Evolutionary conservation across 106 monocot genomes (phyloP).

Genomic region (Dioscorea dumetorum): DNA sequence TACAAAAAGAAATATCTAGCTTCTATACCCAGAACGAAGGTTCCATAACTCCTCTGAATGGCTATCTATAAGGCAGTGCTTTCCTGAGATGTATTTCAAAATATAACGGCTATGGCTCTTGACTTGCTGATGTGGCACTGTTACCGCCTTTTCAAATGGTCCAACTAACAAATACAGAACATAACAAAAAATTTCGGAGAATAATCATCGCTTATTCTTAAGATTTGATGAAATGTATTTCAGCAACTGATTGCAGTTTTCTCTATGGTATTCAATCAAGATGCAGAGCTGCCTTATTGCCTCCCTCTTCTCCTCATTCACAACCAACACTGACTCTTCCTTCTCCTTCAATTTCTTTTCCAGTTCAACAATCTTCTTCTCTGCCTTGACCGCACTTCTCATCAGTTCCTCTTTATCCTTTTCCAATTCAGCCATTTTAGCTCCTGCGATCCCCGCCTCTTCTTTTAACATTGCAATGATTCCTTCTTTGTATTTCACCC

Average conservation of each 20-base stretch:
- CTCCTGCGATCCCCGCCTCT: conserved; percentile 9
- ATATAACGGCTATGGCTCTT: too few species aligned
- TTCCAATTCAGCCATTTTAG: conserved; percentile 22
- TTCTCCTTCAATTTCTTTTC: conserved; percentile 30
- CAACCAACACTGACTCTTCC: conserved; percentile 20
- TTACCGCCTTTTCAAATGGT: too few species aligned
- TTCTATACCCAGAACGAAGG: too few species aligned
- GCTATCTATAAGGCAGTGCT: too few species aligned
- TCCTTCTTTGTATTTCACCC: conserved; percentile 34
- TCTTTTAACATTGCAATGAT: conserved; percentile 24
- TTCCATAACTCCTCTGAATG: too few species aligned
- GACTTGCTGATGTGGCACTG: too few species aligned
- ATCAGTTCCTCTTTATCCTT: conserved; percentile 21
- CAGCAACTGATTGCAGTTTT: background rate
- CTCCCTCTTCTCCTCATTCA: conserved; percentile 65
- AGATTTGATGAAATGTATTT: too few species aligned
- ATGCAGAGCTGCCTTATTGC: conserved; percentile 70
- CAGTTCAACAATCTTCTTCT: conserved; percentile 20
- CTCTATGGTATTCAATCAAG: conserved; percentile 42
- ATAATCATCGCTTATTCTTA: too few species aligned
- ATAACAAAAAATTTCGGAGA: too few species aligned
- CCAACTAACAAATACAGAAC: too few species aligned
- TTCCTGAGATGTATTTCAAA: too few species aligned
- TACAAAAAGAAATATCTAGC: too few species aligned
- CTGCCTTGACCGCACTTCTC: background rate